A percentile compares a stretch with the other conserved stretches of the same genome.
phyloP scores from a whole-genome alignment of 2,329 filamentous ascomycete genomes.

The Hypoxylon sp. region DNA sequence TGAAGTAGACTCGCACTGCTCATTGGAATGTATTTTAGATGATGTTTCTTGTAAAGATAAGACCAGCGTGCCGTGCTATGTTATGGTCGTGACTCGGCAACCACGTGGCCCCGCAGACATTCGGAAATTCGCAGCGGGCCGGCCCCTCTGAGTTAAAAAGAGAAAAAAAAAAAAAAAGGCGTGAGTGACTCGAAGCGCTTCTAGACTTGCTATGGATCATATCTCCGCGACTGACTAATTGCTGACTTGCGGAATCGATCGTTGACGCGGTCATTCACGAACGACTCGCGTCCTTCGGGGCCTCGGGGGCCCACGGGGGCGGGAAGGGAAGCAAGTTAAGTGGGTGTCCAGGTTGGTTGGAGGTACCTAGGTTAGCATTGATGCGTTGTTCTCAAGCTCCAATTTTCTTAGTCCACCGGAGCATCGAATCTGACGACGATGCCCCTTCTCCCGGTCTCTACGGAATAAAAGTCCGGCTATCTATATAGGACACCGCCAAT shows the following conservation, averaged over 20 bases:
- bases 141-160: constrained; percentile 9
- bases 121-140: constrained; percentile 29
- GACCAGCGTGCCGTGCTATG: constrained; percentile 10
- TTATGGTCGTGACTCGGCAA: constrained; percentile 17
- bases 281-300: constrained; percentile 10
- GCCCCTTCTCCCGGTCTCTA: neutral
- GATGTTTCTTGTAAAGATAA: constrained; percentile 9
- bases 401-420: neutral
- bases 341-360: no score
- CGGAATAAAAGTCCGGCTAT: neutral
- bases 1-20: neutral
- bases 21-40: constrained; percentile 4
- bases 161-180: no score
- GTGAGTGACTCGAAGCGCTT: neutral
- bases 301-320: neutral
- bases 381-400: neutral
- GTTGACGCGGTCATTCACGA: constrained; percentile 12
- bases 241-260: neutral
- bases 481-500: neutral
- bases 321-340: no score
- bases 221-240: constrained; percentile 1
- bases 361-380: no score
- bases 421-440: neutral
- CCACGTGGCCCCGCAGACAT: constrained; percentile 21
- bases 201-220: neutral